phyloP scores from a whole-genome alignment of 768 basidiomycete species.

The Rhizopogon vesiculosus region DNA sequence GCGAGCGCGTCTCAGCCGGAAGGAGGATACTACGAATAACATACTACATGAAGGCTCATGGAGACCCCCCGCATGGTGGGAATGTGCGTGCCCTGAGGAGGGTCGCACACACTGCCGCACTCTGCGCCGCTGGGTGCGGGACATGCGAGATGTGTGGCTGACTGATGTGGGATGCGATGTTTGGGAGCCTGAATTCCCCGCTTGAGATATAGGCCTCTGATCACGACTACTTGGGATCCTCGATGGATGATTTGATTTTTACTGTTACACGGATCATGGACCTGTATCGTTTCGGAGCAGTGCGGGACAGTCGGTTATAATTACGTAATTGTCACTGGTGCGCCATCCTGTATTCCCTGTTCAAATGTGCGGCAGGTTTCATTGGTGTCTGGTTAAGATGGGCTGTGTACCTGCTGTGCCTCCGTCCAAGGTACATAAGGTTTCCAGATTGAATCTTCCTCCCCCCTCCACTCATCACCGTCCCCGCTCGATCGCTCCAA shows the following conservation, averaged over 20 bases:
- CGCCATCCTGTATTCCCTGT: background rate
- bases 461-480: no score
- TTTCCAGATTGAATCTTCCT: no score
- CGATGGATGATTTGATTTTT: background rate
- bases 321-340: background rate
- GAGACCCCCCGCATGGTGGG: constrained; percentile 31
- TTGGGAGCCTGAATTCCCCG: constrained; percentile 29
- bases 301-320: background rate
- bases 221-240: background rate
- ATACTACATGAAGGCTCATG: constrained; percentile 26
- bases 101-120: constrained; percentile 19
- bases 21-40: constrained; percentile 4
- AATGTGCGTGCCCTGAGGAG: constrained; percentile 22
- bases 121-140: constrained; percentile 32
- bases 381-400: no score
- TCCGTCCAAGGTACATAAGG: no score
- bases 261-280: background rate
- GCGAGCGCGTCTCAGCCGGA: constrained; percentile 6
- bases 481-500: no score
- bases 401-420: background rate
- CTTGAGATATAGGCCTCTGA: background rate
- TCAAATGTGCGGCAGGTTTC: background rate
- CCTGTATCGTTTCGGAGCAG: no score
- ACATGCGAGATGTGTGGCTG: constrained; percentile 44
- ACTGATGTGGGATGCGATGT: constrained; percentile 39